Base-by-base conservation (phyloP, 2,329 filamentous ascomycete genomes). In the Bipolaris bicolor region DNA sequence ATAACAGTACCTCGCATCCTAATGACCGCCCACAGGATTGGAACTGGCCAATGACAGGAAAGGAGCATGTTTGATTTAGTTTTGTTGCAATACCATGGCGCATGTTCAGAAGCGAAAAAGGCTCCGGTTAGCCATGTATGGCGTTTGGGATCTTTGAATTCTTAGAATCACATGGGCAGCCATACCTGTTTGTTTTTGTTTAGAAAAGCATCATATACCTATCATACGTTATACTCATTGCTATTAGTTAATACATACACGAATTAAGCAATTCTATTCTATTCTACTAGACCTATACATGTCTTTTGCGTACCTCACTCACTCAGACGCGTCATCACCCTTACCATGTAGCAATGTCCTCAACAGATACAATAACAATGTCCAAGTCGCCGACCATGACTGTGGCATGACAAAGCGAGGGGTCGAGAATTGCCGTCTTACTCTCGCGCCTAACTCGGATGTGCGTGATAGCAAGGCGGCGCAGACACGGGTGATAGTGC, bases 31-130 rank as follows among this genome's bases (percentile, higher is more conserved):
- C 56, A 10, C 54, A 63, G 13, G 56, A 62, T 16, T 64, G 58
- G 60, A 57, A 54, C 10, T 39, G 49, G 18, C 43, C 43, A n/a
- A 49, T 26, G 15, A 51, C 20, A 18, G 47, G 55, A 40, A 56
- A 44, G 29, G 62, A 64, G 51, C 58, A 64, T 31, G 58, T 64
- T 11, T 64, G 29, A 55, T 16, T 29, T 31, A 36, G 20, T 20
- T 33, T 46, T 46, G 16, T 26, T 24, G 10, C 9, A 22, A 16
- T 15, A 33, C 15, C 44, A 46, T 18, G 29, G 44, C 16, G 15
- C 18, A 20, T 34, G 13, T 13, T 16, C 13, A 15, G 4, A 18
- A 33, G 29, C 44, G 16, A 6, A 46, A 10, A 10, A 13, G 5
- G 44, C 29, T 46, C 29, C 11, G 44, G 29, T 7, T 46, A 22